Conservation (phyloP, 73 alveolate species). For the Paramecium tetraurelia region DNA sequence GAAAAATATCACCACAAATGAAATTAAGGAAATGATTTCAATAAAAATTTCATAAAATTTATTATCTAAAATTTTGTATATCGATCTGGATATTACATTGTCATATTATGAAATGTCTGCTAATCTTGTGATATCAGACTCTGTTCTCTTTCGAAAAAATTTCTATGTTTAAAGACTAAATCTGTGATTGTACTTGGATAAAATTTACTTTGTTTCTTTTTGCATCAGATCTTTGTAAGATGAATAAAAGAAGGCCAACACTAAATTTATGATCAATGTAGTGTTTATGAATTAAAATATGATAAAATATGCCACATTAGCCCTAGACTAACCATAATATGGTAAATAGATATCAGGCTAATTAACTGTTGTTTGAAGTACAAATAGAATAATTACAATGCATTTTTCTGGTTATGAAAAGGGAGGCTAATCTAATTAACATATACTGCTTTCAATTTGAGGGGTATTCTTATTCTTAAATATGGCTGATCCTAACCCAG, state of each 20-base stretch:
- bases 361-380: neutral
- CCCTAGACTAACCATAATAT: neutral
- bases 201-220: neutral
- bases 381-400: neutral
- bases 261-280: neutral
- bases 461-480: neutral
- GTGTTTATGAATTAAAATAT: neutral
- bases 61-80: neutral
- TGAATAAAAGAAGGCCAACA: constrained; percentile 9
- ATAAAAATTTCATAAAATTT: neutral
- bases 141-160: neutral
- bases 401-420: neutral
- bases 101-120: neutral
- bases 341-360: constrained; percentile 11
- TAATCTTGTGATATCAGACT: neutral
- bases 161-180: neutral
- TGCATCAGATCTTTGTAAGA: neutral
- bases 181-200: neutral
- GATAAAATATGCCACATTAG: neutral
- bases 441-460: neutral
- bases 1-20: neutral
- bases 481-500: neutral
- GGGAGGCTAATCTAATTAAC: neutral
- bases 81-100: neutral
- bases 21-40: neutral